Evolutionary conservation across 129 eudicot species (phyloP), one percentile per base, ranked within the genome.

Genomic region (Artemisia argyi): DNA sequence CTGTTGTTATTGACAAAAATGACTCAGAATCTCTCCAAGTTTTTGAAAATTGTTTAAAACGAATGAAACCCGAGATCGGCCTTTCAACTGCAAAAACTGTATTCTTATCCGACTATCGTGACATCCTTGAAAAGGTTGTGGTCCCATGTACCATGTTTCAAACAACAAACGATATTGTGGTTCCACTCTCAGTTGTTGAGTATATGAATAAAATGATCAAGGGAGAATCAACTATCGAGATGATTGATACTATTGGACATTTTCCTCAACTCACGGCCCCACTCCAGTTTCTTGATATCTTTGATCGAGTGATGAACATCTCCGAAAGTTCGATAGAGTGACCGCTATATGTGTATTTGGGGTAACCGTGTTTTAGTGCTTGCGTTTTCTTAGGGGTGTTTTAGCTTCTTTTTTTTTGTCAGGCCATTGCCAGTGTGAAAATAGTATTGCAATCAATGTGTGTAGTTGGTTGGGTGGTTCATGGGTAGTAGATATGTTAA

Each of bases 201-300:
- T 88, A 63, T 80, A 90, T 94, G 92, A 84, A 75, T 10, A 78
- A 65, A 66, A 90, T 67, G 72, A 84, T 89, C 53, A 84, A 75
- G 68, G 90, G 81, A 1, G 70, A 84, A 77, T 82, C 96, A 6
- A 73, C 69, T 18, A 78, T 90, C 30, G 86, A 84, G 81, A 84
- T 82, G 6, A 76, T 94, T 16, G 88, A 94, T 50, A 82, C 84
- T 3, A 66, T 66, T n/a, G 98, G 98, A n/a, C 98, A 94, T 71
- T 94, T 94, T 54, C 98, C 98, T 14, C 97, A 90, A 8, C 83
- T 94, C 54, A 90, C 96, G 2, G 88, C 85, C 9, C 93, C 83
- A 59, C 19, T 51, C 48, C 79, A 87, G 82, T 80, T 94, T 76
- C 84, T 90, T 7, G 74, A 88, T 28, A 83, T 90, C 57, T 53